Evolutionary conservation across 495 filamentous ascomycete genomes (phyloP).

Genomic region (Hypoxylon perforatum): DNA sequence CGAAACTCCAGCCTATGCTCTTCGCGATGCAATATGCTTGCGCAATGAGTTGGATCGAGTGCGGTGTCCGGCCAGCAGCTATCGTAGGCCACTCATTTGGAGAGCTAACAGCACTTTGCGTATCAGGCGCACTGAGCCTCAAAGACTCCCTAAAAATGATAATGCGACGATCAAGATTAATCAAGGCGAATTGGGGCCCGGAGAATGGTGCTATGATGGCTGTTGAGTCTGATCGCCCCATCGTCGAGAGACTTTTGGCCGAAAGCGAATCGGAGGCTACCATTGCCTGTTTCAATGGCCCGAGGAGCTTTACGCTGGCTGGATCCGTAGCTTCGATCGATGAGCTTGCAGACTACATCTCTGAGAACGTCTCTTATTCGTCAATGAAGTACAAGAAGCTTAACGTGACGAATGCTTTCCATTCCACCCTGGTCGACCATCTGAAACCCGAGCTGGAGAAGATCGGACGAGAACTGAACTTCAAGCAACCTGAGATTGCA

Average conservation of each 20-base stretch:
- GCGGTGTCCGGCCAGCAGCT: constrained; percentile 31
- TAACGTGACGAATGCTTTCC: constrained; percentile 61
- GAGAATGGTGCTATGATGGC: constrained; percentile 62
- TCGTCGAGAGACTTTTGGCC: constrained; percentile 36
- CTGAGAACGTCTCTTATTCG: constrained; percentile 1
- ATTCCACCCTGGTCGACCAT: constrained; percentile 57
- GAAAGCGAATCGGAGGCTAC: constrained; percentile 32
- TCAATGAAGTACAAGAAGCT: constrained; percentile 52
- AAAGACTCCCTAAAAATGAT: constrained; percentile 56
- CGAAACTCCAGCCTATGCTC: constrained; percentile 55
- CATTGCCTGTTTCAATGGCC: constrained; percentile 67
- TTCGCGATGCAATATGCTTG: constrained; percentile 52
- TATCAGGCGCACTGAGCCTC: constrained; percentile 52
- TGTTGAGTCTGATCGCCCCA: constrained; percentile 49
- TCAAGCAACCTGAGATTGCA: not conserved
- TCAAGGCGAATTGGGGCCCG: constrained; percentile 49
- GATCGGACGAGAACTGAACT: constrained; percentile 13
- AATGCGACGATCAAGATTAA: constrained; percentile 51
- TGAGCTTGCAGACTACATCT: not conserved
- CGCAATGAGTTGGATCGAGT: constrained; percentile 54
- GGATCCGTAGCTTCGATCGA: constrained; percentile 52
- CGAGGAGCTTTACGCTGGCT: constrained; percentile 57
- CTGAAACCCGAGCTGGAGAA: constrained; percentile 45
- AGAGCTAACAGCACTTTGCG: constrained; percentile 58
- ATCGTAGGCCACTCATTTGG: constrained; percentile 66